Conservation (phyloP, 1,284 basidiomycete species). For the Rhodotorula glutinis region DNA sequence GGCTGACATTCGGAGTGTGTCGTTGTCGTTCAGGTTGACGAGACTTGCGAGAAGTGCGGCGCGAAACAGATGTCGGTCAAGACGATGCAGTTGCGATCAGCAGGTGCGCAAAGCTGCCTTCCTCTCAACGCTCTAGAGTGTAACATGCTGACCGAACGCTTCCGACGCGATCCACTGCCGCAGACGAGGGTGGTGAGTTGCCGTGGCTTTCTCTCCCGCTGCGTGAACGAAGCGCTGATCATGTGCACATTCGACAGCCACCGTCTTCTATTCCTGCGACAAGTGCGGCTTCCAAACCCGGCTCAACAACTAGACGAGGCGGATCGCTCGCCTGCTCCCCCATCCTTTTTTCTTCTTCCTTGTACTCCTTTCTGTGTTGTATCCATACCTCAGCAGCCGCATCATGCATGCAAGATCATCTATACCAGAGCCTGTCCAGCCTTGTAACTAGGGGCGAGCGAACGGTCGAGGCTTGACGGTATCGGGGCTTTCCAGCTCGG, state of each 20-base stretch:
- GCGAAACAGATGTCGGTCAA: slow-evolving; percentile 51
- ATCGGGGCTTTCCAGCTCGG: too few species aligned
- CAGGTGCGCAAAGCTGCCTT: slow-evolving; percentile 48
- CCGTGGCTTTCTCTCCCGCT: too few species aligned
- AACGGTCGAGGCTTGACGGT: too few species aligned
- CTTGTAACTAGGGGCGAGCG: too few species aligned
- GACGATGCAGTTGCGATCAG: slow-evolving; percentile 51
- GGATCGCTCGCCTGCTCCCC: too few species aligned
- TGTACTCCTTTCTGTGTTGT: background rate
- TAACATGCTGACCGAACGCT: too few species aligned
- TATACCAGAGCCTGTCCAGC: too few species aligned
- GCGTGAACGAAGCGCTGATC: background rate
- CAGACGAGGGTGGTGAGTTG: slow-evolving; percentile 10
- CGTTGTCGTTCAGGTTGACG: slow-evolving; percentile 63
- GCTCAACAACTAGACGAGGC: slow-evolving; percentile 34
- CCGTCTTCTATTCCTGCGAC: slow-evolving; percentile 39
- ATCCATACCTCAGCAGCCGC: background rate
- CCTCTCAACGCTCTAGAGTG: background rate
- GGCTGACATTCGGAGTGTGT: too few species aligned
- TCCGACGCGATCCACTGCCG: background rate
- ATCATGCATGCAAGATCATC: too few species aligned
- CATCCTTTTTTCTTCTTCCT: too few species aligned
- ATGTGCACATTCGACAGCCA: slow-evolving; percentile 9
- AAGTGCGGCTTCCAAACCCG: slow-evolving; percentile 32
- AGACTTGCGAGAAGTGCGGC: slow-evolving; percentile 88